Base-by-base conservation (phyloP, 2,329 filamentous ascomycete genomes). In the Penicillium aurantiogriseum region DNA sequence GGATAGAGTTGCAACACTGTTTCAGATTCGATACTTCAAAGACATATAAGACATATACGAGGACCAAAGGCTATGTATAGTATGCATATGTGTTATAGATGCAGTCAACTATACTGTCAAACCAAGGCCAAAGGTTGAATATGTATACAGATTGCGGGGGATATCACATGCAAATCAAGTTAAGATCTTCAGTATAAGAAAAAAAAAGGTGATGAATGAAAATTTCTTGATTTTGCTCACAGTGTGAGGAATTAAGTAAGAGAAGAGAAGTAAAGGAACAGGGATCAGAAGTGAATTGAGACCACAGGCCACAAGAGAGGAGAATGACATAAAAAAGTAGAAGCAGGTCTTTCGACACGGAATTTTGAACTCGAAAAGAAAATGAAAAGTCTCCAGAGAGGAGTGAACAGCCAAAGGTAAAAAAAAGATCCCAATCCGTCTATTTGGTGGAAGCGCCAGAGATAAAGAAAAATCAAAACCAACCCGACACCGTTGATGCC, bases 401-500 rank as follows among this genome's bases (percentile, higher is more conserved):
- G 54, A 52, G 54, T 36, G 8, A 63, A 56, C 27, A 64, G 46
- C 47, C 54, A 59, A 19, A 57, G 54, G 53, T 47, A 43, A 57
- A 44, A 45, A 19, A 54, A 48, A 46, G 27, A 44, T 51, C 56
- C 58, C 60, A 50, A 58, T 59, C 62, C 59, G 50, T 67, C 64
- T 67, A 67, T 65, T 58, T 59, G 36, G 51, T 59, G 54, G 54
- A 61, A 54, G 65, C 64, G 68, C 63, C 59, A 60, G 62, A 55
- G 35, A 43, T n/a, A 44, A 58, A 60, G 29, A 58, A 54, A 50
- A 61, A 57, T 56, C 35, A 47, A 56, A 46, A 60, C 57, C 69
- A 67, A 59, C 63, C 66, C 63, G 71, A 74, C 71, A 74, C 70
- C 71, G 63, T 65, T 63, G 67, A 73, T 74, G 70, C 71, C 71